These are phyloP conservation scores for Melanomma pulvis-pyrius DNA, from an alignment of 495 filamentous ascomycete genomes.

Conservation along the genomic window DNA sequence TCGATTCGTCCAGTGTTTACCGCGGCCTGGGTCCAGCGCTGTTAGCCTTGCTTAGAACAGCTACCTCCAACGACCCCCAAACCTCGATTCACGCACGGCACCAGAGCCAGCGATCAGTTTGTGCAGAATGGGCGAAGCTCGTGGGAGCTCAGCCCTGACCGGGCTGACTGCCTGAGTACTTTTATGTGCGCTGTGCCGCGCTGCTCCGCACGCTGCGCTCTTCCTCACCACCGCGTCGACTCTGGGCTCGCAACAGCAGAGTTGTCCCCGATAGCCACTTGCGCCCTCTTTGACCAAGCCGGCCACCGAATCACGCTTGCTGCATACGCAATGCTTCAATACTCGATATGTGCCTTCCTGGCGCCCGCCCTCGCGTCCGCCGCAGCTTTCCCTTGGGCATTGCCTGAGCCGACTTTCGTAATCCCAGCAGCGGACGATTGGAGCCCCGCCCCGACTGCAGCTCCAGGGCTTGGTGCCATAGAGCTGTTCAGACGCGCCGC, in stretches of 20 bases:
- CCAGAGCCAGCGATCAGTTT: constrained; percentile 6
- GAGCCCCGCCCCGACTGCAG: constrained; percentile 35
- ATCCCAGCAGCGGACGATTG: constrained; percentile 27
- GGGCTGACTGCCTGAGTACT: not conserved
- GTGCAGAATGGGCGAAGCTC: not conserved
- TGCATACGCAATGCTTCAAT: constrained; percentile 21
- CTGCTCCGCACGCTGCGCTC: not conserved
- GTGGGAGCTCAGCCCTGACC: constrained; percentile 20
- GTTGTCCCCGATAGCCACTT: not conserved
- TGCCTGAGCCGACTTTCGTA: constrained; percentile 28
- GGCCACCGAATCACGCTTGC: not conserved
- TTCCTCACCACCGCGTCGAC: not conserved
- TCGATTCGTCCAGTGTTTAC: constrained; percentile 17
- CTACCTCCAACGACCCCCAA: not conserved
- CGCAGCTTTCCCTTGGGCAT: constrained; percentile 30
- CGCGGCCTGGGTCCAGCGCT: not conserved
- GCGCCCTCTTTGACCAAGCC: not conserved
- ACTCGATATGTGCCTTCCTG: constrained; percentile 33
- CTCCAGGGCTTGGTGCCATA: constrained; percentile 16
- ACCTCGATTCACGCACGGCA: not conserved
- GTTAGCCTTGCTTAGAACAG: not conserved
- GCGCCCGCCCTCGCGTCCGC: constrained; percentile 32
- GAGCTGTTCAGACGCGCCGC: constrained; percentile 31
- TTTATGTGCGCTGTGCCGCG: constrained; percentile 11
- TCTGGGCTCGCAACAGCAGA: too few species aligned